Evolutionary conservation across 176 grass and related monocot genomes (phyloP), one percentile per base, ranked within the genome.

Genomic region (Dactylis glomerata): DNA sequence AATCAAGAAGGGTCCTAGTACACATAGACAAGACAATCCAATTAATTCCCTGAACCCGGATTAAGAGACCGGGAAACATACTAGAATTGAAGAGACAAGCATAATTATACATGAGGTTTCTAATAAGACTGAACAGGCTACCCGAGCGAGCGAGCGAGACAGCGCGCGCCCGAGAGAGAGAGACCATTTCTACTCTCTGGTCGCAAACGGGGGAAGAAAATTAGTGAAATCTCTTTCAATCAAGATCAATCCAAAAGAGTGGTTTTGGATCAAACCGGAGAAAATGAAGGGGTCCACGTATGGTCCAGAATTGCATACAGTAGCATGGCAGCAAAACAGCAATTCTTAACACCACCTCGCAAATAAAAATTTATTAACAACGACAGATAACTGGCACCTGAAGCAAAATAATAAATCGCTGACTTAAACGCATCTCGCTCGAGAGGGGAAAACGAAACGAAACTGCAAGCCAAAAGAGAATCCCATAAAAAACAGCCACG

Each of bases 251-350:
- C 19, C 22, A 63, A 62, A 45, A 20, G 10, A 62, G 8, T 31
- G 9, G 12, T 17, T 63, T 41, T 41, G 24, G 37, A 64, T 14
- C 27, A 79, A 31, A 31, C 38, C 2, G 17, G 45, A 28, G 28
- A 58, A 36, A 79, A 50, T 16, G 36, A 47, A 64, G 2, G 9
- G 51, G 40, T 19, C n/a, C 40, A 50, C 81, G 38, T 68, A 54
- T 74, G 26, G 34, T 56, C 62, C 62, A 62, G 46, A 81, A 12
- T 26, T 68, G 26, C 56, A 38, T 66, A 69, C 59, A 50, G 50
- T 49, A 89, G 51, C 49, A 30, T 47, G 49, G 61, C 26, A 54
- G 58, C 19, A 52, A 80, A 79, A 69, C 34, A 57, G 19, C 33
- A 41, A 31, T 56, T 77, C 5, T 32, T 64, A 32, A 64, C 61